These are phyloP conservation scores for Penicillium silybi DNA, from an alignment of 495 filamentous ascomycete genomes.

Conservation along the genomic window DNA sequence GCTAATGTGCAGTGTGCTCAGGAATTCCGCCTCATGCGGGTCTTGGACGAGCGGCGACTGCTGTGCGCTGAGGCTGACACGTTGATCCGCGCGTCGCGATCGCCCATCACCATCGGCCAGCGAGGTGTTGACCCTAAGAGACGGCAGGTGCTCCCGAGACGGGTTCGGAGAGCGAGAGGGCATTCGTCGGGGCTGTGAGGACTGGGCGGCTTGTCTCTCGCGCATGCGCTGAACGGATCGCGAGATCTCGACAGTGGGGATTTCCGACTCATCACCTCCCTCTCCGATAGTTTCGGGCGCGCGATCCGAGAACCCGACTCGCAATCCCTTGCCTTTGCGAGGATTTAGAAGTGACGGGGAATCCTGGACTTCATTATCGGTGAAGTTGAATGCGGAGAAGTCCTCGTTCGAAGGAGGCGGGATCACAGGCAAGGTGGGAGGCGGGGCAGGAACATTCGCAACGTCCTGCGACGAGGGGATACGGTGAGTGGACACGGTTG, in stretches of 20 bases:
- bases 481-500: conserved; percentile 16
- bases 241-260: conserved; percentile 64
- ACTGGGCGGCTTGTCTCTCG: conserved; percentile 17
- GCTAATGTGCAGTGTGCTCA: conserved; percentile 31
- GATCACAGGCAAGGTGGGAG: neutral
- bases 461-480: conserved; percentile 26
- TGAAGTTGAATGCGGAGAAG: conserved; percentile 16
- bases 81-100: conserved; percentile 9
- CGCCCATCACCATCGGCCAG: conserved; percentile 25
- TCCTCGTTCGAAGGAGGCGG: conserved; percentile 11
- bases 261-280: conserved; percentile 78
- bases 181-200: conserved; percentile 3
- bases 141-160: conserved; percentile 15
- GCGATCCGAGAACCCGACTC: conserved; percentile 65
- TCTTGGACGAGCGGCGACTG: conserved; percentile 30
- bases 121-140: conserved; percentile 40
- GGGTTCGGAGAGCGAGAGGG: conserved; percentile 14
- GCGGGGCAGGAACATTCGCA: conserved; percentile 6
- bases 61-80: conserved; percentile 19
- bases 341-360: conserved; percentile 8
- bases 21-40: conserved; percentile 35
- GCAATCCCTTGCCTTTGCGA: conserved; percentile 56
- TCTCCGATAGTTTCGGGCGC: conserved; percentile 77
- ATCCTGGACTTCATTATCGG: conserved; percentile 1
- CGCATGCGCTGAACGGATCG: conserved; percentile 44